Evolutionary conservation across 805 yeast genomes (phyloP), one percentile per base, ranked within the genome.

Genomic region (Wickerhamomyces strasburgensis): DNA sequence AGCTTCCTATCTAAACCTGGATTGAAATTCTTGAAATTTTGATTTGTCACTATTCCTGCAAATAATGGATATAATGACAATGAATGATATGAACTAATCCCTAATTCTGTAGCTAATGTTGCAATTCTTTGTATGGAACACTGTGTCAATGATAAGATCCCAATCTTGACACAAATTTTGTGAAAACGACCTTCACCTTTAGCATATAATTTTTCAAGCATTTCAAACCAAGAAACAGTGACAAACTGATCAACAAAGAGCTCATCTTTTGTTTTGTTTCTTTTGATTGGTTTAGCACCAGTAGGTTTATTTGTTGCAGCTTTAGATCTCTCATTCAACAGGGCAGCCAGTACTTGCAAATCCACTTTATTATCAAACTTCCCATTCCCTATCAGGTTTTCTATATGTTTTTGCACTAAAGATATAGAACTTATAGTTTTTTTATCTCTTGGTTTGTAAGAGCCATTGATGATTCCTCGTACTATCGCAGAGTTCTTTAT

Each of bases 221-320:
- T 54, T 45, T 75, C 80, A 14, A 80, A 56, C 88, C 88, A 83
- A 9, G 65, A 59, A 1, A 60, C 49, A 15, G 64, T 64, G 2
- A 80, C 74, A 56, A 82, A 84, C 15, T 48, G 52, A 38, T 74
- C 81, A 2, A 77, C 68, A 55, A 82, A 79, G 2, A 52, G 55
- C 4, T 29, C 13, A 16, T 16, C 23, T 6, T 25, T 32, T 27
- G 31, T 39, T 27, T 34, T 34, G 5, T 28, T 18, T 16, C 17
- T n/a, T 23, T 26, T 33, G 26, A 10, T 19, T n/a, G 23, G 13
- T 19, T 19, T 30, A 6, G 24, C 7, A 14, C 14, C 27, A 9
- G 9, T 19, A 13, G n/a, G n/a, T n/a, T n/a, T n/a, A n/a, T n/a
- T n/a, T n/a, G n/a, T n/a, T n/a, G n/a, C n/a, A n/a, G n/a, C n/a